Base-by-base conservation (phyloP, 2,329 filamentous ascomycete genomes). In the Colletotrichum gigasporum region DNA sequence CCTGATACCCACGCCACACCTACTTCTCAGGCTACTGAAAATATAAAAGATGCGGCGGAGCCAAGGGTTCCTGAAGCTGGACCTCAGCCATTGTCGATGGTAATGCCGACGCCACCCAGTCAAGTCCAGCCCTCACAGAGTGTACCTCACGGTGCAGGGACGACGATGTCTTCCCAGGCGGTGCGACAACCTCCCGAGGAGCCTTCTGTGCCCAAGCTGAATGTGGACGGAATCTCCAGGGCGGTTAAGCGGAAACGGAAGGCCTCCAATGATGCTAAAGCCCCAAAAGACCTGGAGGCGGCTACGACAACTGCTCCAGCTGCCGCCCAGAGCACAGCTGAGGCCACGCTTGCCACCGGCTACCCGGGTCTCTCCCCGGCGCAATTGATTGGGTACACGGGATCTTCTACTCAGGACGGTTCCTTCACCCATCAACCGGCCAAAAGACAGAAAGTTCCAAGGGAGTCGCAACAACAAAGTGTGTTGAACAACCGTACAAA, bases 231-330 rank as follows among this genome's bases (percentile, higher is more conserved):
- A 32, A 9, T 7, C 8, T 48, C 8, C 10, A 60, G 26, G 24
- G 41, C n/a, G 6, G 24, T 28, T 4, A 53, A 48, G 34, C 45
- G 55, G 12, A 64, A 64, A 45, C 32, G 55, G 12, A 64, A 52
- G 28, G 20, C 55, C n/a, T 4, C 39, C 7, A 16, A 26, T 14
- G 30, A 30, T 12, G 32, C 5, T 4, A 56, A 12, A 14, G 11
- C 10, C n/a, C 18, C n/a, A 6, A 30, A 22, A 14, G 8, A 11
- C n/a, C n/a, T 32, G 9, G 39, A 34, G 12, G 14, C 16, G 3
- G 20, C 37, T 5, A 16, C 26, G 11, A 51, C 26, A 11, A 14
- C 32, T 60, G 26, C 20, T 3, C 41, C 16, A 16, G 16, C 55
- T 59, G 14, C 24, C 5, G 9, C 9, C 12, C 39, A 35, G 20